Evolutionary conservation across 1,284 basidiomycete genomes (phyloP).

Genomic region (Rhodotorula mucilaginosa): DNA sequence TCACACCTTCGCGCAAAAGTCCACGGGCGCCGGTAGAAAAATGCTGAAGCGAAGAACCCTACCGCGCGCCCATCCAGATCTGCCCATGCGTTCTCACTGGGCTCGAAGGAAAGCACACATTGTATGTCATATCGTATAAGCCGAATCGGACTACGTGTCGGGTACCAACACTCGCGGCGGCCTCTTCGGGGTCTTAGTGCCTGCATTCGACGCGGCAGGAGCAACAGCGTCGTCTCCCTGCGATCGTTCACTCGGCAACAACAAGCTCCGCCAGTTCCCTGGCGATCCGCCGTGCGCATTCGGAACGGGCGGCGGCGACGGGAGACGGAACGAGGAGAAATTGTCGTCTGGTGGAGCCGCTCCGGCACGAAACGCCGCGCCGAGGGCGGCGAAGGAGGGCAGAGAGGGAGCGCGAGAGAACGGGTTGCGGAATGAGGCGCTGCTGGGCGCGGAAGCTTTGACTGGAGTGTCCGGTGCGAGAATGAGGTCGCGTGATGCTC

Average conservation of each 20-base stretch:
- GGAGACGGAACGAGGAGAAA: slow-evolving; percentile 6
- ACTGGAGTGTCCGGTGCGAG: slow-evolving; percentile 37
- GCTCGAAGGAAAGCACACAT: too few relatives aligned
- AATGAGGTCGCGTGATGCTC: slow-evolving; percentile 6
- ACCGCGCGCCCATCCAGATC: too few relatives aligned
- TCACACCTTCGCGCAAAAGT: too few relatives aligned
- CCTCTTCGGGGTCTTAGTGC: background rate
- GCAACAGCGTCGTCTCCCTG: background rate
- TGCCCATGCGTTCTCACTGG: too few relatives aligned
- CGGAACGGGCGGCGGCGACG: background rate
- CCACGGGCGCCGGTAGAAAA: too few relatives aligned
- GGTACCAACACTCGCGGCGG: slow-evolving; percentile 14
- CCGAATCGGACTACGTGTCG: slow-evolving; percentile 18
- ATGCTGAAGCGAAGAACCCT: too few relatives aligned
- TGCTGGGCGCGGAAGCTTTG: background rate
- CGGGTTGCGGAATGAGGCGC: slow-evolving; percentile 17
- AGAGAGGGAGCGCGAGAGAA: slow-evolving; percentile 23
- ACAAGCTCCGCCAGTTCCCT: too few relatives aligned
- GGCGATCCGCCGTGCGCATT: background rate
- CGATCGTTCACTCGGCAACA: background rate
- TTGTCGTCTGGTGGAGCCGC: background rate
- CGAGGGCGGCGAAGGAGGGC: slow-evolving; percentile 39
- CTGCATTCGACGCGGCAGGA: background rate
- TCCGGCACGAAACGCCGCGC: slow-evolving; percentile 36
- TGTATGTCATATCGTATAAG: too few relatives aligned